phyloP scores from a whole-genome alignment of 495 filamentous ascomycete genomes.

The Hapsidospora chrysogenum region DNA sequence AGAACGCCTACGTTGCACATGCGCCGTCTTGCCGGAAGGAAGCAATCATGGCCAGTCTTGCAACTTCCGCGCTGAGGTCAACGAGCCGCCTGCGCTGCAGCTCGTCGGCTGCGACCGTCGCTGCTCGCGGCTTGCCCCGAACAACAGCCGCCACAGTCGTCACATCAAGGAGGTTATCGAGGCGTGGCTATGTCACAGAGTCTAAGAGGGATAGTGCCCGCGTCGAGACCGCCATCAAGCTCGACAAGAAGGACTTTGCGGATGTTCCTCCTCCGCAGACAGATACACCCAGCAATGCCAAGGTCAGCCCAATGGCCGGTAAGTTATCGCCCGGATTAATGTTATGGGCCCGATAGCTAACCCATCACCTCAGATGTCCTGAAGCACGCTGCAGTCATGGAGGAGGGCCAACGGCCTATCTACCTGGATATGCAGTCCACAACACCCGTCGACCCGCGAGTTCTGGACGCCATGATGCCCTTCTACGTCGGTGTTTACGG shows the following conservation, averaged over 20 bases:
- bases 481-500: conserved; percentile 88
- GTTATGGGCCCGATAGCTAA: conserved; percentile 4
- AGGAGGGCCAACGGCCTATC: conserved; percentile 84
- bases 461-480: conserved; percentile 92
- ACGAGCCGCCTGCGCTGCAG: conserved; percentile 52
- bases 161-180: conserved; percentile 10
- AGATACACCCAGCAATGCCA: conserved; percentile 34
- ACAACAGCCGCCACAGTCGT: conserved; percentile 22
- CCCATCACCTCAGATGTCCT: conserved; percentile 42
- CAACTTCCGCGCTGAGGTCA: conserved; percentile 59
- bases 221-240: conserved; percentile 68
- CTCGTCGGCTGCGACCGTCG: conserved; percentile 26
- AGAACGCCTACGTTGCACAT: too few relatives aligned
- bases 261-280: conserved; percentile 47
- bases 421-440: conserved; percentile 99
- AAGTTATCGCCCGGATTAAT: conserved; percentile 5
- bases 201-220: conserved; percentile 65
- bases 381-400: conserved; percentile 85
- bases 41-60: conserved; percentile 52
- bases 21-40: background rate
- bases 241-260: conserved; percentile 70
- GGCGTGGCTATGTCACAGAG: conserved; percentile 68
- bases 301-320: conserved; percentile 66
- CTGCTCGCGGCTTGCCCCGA: conserved; percentile 23
- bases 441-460: conserved; percentile 86